Evolutionary conservation across 371 early-diverging fungal species (phyloP), one percentile per base, ranked within the genome.

Genomic region (Mucor velutinosus): DNA sequence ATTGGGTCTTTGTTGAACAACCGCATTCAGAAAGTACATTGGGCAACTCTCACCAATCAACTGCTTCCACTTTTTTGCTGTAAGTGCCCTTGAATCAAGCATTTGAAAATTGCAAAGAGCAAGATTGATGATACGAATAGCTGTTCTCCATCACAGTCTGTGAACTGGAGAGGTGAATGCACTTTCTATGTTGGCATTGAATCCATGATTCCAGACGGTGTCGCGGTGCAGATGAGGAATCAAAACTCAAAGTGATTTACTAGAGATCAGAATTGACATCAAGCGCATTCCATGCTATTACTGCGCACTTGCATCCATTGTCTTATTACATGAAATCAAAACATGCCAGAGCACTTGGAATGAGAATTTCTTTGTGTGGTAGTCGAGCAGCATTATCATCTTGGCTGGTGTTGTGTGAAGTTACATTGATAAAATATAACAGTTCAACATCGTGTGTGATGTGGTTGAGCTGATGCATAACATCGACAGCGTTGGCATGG

Each of bases 1-100:
- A 56, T 56, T 56, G 57, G 57, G n/a, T 32, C 57, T 32, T 56
- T 56, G 51, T 51, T 51, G 51, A 51, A 51, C 14, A 51, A 14
- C 51, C 51, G 51, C 51, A 41, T 41, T 41, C 41, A 41, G 17
- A 14, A 41, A 17, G 41, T 41, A 41, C 41, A 41, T 41, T 41
- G 41, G 4, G 41, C 41, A 41, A 17, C 41, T 5, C 11, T 41
- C 41, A 41, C 41, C 41, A 41, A 41, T 41, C 41, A 41, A 17
- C 17, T 15, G 17, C 41, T 5, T 41, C 41, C 41, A 41, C 41
- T 41, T 41, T 41, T 37, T 12, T 41, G 41, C 4, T 41, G 17
- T 5, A 5, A 5, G 41, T 41, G 41, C 41, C 14, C 41, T 17
- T 41, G 2, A 17, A 41, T 41, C 41, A 41, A 4, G 41, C 17